These are phyloP conservation scores for Amylocarpus encephaloides DNA, from an alignment of 2,329 filamentous ascomycete genomes.

Conservation along the genomic window DNA sequence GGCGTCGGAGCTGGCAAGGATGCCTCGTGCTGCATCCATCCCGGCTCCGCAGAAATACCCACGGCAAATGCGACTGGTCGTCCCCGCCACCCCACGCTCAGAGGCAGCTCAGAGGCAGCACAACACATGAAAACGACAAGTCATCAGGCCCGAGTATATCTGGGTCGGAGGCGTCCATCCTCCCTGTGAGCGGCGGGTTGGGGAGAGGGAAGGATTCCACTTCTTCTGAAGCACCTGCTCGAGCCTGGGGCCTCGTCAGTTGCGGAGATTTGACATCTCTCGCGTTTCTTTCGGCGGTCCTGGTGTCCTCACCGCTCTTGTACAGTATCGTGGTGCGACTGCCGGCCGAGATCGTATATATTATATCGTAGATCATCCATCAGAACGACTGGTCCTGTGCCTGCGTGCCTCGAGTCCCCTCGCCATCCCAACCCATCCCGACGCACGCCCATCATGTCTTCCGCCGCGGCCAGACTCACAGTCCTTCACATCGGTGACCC, in stretches of 20 bases:
- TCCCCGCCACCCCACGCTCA: background rate
- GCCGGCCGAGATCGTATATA: no score
- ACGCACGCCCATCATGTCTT: conserved; percentile 13
- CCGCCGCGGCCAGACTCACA: conserved; percentile 20
- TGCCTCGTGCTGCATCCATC: background rate
- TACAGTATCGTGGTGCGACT: background rate
- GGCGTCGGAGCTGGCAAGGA: background rate
- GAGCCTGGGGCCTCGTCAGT: no score
- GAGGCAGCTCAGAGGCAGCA: background rate
- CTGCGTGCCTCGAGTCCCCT: background rate
- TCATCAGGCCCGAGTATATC: background rate
- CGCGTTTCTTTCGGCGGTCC: no score
- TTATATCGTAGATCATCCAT: no score
- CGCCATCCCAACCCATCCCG: background rate
- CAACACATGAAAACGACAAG: background rate
- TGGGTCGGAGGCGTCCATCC: no score
- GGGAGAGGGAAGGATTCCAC: no score
- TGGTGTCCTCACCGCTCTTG: conserved; percentile 4
- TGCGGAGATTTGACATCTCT: no score
- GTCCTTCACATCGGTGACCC: conserved; percentile 32
- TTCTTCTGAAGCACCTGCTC: background rate
- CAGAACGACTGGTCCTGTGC: no score
- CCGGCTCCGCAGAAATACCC: conserved; percentile 1
- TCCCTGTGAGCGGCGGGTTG: no score
- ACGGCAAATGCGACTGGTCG: background rate